These are phyloP conservation scores for Colletotrichum euphorbiae DNA, from an alignment of 2,329 filamentous ascomycete genomes.

Conservation along the genomic window DNA sequence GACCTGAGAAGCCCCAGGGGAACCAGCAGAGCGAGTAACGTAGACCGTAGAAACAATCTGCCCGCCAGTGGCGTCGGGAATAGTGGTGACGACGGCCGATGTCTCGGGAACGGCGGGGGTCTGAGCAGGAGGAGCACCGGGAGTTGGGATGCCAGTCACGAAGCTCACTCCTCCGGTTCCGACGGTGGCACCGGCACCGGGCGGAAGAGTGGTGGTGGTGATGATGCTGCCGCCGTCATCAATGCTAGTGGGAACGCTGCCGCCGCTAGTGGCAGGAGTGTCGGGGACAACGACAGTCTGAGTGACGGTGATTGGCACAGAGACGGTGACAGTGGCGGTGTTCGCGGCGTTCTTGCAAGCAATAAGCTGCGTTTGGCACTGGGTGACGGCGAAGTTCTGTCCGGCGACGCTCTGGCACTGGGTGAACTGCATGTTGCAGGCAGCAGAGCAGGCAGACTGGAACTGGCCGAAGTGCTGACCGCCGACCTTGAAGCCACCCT, in stretches of 20 bases:
- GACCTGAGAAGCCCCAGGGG: constrained; percentile 1
- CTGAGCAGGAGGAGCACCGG: constrained; percentile 27
- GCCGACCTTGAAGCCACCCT: constrained; percentile 40
- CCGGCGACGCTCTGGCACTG: constrained; percentile 41
- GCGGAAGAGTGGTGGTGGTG: constrained; percentile 36
- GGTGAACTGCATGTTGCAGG: constrained; percentile 39
- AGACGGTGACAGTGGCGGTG: constrained; percentile 38
- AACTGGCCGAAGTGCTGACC: constrained; percentile 38
- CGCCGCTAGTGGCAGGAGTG: constrained; percentile 11
- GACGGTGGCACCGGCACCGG: constrained; percentile 37
- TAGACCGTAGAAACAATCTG: constrained; percentile 27
- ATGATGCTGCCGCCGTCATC: constrained; percentile 35
- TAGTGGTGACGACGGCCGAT: constrained; percentile 13
- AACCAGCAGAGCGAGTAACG: constrained; percentile 17
- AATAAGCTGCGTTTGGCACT: constrained; percentile 40
- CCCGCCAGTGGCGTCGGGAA: background rate
- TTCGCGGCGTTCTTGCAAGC: constrained; percentile 39
- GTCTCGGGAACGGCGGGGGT: constrained; percentile 30
- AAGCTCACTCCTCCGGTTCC: constrained; percentile 37
- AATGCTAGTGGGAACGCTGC: constrained; percentile 27
- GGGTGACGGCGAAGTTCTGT: constrained; percentile 38
- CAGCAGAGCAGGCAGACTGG: constrained; percentile 38
- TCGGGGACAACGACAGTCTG: constrained; percentile 40
- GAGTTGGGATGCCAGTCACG: constrained; percentile 37
- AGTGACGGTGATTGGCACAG: constrained; percentile 38